Evolutionary conservation across 1,284 basidiomycete genomes (phyloP).

Genomic region (Ustilago esculenta): DNA sequence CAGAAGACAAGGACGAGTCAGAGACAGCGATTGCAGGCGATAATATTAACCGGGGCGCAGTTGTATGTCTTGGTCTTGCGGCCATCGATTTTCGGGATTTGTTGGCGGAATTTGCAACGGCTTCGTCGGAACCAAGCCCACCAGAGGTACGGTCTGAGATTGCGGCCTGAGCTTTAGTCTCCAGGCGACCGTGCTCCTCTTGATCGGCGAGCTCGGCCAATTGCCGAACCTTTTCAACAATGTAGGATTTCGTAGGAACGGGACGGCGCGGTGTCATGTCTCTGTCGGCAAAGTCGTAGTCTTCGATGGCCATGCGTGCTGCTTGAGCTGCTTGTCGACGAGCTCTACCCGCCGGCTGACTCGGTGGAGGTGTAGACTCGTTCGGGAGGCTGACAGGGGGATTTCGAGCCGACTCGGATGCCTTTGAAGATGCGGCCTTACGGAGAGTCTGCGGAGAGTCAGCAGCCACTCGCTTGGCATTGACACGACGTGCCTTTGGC

Average conservation of each 20-base stretch:
- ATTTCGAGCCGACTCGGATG: background rate
- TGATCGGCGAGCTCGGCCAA: conserved; percentile 22
- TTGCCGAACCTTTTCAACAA: conserved; percentile 34
- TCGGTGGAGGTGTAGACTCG: conserved; percentile 24
- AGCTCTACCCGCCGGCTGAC: conserved; percentile 11
- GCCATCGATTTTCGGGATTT: conserved; percentile 18
- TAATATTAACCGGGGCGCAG: background rate
- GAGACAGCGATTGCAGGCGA: conserved; percentile 11
- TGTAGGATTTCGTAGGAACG: conserved; percentile 42
- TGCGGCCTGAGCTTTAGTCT: background rate
- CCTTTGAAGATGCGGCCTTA: background rate
- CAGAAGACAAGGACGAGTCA: conserved; percentile 21
- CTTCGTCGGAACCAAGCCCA: too few species aligned
- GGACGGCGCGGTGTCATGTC: conserved; percentile 44
- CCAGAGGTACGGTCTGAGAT: too few species aligned
- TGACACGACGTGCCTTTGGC: conserved; percentile 5
- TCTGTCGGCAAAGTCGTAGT: conserved; percentile 45
- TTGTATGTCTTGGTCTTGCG: conserved; percentile 8
- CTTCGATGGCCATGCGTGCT: conserved; percentile 35
- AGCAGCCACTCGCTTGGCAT: background rate
- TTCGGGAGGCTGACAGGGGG: background rate
- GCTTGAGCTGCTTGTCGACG: conserved; percentile 40
- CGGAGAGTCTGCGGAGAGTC: conserved; percentile 12
- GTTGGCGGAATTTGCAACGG: too few species aligned
- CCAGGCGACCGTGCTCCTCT: conserved; percentile 7